phyloP scores from a whole-genome alignment of 192 early-diverging fungal genomes.

The Coemansia aciculifera region DNA sequence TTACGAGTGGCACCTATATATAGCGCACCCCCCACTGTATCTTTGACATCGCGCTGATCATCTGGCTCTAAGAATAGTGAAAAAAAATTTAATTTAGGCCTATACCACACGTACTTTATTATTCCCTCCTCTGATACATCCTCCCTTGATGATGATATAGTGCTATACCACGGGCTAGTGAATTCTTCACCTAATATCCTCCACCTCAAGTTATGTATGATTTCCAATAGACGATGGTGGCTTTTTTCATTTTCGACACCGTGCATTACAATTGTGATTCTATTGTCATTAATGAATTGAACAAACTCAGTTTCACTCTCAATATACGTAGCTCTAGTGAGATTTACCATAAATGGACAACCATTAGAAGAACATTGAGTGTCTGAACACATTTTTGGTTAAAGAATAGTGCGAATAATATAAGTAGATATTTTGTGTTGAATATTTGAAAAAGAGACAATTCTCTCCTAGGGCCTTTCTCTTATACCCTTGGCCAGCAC shows the following conservation, averaged over 20 bases:
- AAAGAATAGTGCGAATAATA: background rate
- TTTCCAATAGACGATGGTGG: background rate
- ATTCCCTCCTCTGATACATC: background rate
- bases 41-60: background rate
- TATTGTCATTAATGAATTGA: background rate
- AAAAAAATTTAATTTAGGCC: background rate
- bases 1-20: background rate
- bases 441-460: background rate
- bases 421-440: background rate
- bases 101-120: background rate
- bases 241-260: background rate
- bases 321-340: background rate
- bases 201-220: background rate
- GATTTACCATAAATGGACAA: too few species aligned
- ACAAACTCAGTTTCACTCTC: background rate
- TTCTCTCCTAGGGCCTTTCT: background rate
- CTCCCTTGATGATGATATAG: background rate
- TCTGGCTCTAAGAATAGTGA: background rate
- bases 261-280: background rate
- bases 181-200: background rate
- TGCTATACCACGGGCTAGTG: background rate
- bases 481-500: background rate
- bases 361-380: background rate
- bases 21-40: background rate
- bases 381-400: background rate